Evolutionary conservation across 164 flowering plant genomes (phyloP).

Genomic region (Stephania japonica): DNA sequence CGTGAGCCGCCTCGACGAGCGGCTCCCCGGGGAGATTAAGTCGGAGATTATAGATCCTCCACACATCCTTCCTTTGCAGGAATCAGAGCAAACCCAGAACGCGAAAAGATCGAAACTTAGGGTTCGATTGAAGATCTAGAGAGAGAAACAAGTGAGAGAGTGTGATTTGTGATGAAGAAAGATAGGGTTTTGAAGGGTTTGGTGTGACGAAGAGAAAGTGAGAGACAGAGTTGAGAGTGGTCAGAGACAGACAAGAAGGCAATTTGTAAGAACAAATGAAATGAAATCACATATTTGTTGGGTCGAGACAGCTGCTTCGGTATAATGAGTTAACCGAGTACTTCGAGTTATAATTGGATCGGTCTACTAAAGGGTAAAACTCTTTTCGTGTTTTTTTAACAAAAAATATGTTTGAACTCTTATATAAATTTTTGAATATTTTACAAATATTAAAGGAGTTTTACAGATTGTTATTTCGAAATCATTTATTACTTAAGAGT

Average conservation of each 20-base stretch:
- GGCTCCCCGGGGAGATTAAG: slow-evolving; percentile 37
- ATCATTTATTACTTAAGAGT: too few species aligned
- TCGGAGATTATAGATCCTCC: slow-evolving; percentile 94
- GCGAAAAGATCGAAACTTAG: not conserved
- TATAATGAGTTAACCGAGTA: too few species aligned
- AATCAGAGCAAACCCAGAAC: not conserved
- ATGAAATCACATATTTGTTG: too few species aligned
- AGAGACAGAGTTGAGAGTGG: not conserved
- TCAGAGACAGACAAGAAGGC: not conserved
- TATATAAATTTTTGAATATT: too few species aligned
- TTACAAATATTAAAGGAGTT: too few species aligned
- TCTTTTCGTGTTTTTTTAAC: too few species aligned
- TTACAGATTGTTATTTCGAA: too few species aligned
- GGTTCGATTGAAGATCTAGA: not conserved
- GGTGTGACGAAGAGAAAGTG: not conserved
- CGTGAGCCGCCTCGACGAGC: slow-evolving; percentile 37
- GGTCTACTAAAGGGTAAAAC: too few species aligned
- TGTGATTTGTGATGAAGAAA: not conserved
- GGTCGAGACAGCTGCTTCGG: too few species aligned
- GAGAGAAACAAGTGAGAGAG: not conserved
- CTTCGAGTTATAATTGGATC: too few species aligned
- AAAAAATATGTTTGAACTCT: too few species aligned
- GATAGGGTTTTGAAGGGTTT: not conserved
- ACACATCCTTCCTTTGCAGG: slow-evolving; percentile 47
- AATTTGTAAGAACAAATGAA: not conserved